Evolutionary conservation across 2,329 filamentous ascomycete genomes (phyloP).

Genomic region (Teratosphaeria zuluensis): DNA sequence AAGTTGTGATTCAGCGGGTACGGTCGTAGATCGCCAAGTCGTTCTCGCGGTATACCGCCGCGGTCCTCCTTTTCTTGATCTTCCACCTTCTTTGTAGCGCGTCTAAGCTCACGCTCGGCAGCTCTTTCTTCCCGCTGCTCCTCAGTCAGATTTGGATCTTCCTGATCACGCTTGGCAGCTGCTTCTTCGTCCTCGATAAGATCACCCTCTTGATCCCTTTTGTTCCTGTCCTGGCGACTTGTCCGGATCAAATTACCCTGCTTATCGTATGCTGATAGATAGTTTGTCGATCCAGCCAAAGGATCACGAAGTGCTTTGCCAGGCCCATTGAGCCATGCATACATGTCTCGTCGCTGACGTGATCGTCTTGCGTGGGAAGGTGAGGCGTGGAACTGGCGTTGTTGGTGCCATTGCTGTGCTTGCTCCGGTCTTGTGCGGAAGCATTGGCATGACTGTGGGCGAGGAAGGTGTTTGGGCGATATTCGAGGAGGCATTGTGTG

Average conservation of each 20-base stretch:
- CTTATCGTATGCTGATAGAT: conserved; percentile 45
- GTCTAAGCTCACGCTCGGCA: neutral
- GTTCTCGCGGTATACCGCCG: conserved; percentile 18
- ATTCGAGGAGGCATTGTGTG: conserved; percentile 22
- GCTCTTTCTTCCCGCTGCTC: conserved; percentile 5
- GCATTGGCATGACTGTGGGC: conserved; percentile 16
- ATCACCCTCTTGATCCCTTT: conserved; percentile 8
- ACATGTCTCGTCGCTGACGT: conserved; percentile 41
- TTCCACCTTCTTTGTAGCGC: conserved; percentile 5
- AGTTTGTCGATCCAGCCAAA: conserved; percentile 43
- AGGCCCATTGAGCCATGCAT: conserved; percentile 49
- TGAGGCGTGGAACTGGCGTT: conserved; percentile 11
- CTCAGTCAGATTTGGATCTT: conserved; percentile 5
- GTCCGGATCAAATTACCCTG: conserved; percentile 38
- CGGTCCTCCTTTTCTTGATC: conserved; percentile 13
- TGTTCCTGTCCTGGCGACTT: conserved; percentile 14
- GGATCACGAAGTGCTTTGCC: conserved; percentile 41
- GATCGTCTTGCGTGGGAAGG: conserved; percentile 33
- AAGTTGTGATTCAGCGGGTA: conserved; percentile 70
- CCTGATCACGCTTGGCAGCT: conserved; percentile 6
- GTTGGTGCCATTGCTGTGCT: neutral
- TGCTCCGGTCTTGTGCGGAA: conserved; percentile 15
- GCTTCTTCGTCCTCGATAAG: conserved; percentile 18
- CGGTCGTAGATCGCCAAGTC: conserved; percentile 37
- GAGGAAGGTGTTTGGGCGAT: conserved; percentile 13